phyloP scores from a whole-genome alignment of 192 early-diverging fungal genomes.

The Rhizophagus sp. region DNA sequence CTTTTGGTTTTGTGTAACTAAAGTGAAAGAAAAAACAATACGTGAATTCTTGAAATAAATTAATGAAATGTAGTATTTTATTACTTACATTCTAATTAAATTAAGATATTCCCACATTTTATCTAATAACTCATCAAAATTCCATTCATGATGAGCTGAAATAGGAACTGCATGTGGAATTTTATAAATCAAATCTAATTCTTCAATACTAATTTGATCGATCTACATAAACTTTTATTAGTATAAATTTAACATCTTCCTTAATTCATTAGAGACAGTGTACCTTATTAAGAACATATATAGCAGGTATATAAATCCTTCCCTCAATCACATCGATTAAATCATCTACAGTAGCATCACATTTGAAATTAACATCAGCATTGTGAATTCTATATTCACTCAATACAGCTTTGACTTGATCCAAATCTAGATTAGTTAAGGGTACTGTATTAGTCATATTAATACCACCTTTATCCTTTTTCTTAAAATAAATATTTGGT shows the following conservation, averaged over 20 bases:
- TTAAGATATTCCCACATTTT: conserved; percentile 78
- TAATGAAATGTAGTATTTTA: background rate
- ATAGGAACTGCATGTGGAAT: conserved; percentile 93
- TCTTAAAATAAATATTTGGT: conserved; percentile 92
- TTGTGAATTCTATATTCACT: conserved; percentile 96
- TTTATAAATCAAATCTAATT: conserved; percentile 83
- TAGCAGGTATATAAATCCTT: conserved; percentile 91
- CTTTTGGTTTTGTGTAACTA: conserved; percentile 56
- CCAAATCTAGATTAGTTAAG: conserved; percentile 83
- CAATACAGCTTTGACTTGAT: conserved; percentile 91
- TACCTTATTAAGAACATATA: conserved; percentile 99
- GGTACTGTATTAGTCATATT: conserved; percentile 92
- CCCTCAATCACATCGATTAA: conserved; percentile 98
- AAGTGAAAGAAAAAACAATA: conserved; percentile 24
- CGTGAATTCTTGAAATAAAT: background rate
- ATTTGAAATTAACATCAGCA: conserved; percentile 92
- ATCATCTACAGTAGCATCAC: conserved; percentile 92
- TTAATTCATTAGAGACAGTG: conserved; percentile 93
- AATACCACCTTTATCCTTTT: conserved; percentile 98
- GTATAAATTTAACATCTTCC: conserved; percentile 19
- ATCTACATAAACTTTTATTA: conserved; percentile 52
- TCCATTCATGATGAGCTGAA: conserved; percentile 73
- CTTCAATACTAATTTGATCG: conserved; percentile 91
- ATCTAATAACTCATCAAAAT: conserved; percentile 96
- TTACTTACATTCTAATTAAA: conserved; percentile 69